Evolutionary conservation across 148 eudicot species (phyloP), one percentile per base, ranked within the genome.

Genomic region (Diospyros lotus): DNA sequence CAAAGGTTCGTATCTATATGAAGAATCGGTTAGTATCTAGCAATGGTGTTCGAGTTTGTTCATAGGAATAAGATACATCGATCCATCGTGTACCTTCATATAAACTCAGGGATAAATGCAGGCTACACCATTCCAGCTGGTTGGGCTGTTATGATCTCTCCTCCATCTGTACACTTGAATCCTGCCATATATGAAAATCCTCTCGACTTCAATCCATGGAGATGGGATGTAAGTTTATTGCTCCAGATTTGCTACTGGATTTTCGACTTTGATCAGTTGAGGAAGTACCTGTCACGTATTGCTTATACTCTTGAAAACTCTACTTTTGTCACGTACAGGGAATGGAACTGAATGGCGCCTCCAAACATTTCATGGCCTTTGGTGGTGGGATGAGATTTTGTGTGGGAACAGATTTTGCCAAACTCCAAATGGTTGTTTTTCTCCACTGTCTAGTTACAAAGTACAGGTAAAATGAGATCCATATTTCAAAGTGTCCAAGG

Each of bases 361-460:
- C 96, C 39, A 87, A 78, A 80, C 76, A 89, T 74, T 93, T 91
- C 88, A 90, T 93, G 98, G 98, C 96, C 6, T 93, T 93, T 68
- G 96, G 93, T 6, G 92, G 96, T 46, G 98, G 98, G 0, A 87
- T 89, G 93, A 91, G 96, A 80, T 87, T 89, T 60, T 93, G 98
- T 69, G 88, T 87, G 10, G 98, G 98, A 63, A 74, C 98, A 79
- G 96, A 93, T 60, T 93, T 93, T 75, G 69, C 90, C 51, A 91
- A 89, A 75, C 82, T 93, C 70, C 93, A 91, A 72, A 89, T 93
- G 90, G 96, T 93, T 10, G 81, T 88, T 43, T 89, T 87, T 67
- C 84, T 93, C 61, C 96, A 93, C 76, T 76, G 85, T 78, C 52
- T 93, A 59, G 96, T 88, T 10, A 93, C 96, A n/a, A 93, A 91